Base-by-base conservation (phyloP, 768 basidiomycete species). In the Ramaria sp. region DNA sequence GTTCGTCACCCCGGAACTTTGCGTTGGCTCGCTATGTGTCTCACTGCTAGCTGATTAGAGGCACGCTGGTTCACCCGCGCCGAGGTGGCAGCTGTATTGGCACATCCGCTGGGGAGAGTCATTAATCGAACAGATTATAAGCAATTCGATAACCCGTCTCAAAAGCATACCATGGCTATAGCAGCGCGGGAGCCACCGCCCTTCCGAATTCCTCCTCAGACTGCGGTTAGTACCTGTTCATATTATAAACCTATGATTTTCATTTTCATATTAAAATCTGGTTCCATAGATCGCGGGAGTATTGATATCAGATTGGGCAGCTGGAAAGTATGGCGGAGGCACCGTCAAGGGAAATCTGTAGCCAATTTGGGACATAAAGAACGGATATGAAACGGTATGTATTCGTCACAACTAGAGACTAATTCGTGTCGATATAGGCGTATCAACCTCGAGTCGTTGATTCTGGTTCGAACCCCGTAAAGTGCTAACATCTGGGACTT, bases 1-100 rank as follows among this genome's bases (percentile, higher is more conserved):
- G 92, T 88, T 59, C 51, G 79, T 48, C 15, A 49, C 19, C 30
- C n/a, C 20, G 31, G 15, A 27, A 20, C 12, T 17, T n/a, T 30
- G 27, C 17, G 12, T 24, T 53, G 3, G 30, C 37, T 15, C 45
- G 31, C 48, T 37, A 17, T 13, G 19, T 46, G 42, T 61, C 45
- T 11, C 19, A 45, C 42, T 41, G 7, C n/a, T 15, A 3, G 39
- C 13, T 34, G n/a, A 31, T 54, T 64, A 93, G 93, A 97, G 65
- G 93, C 92, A 1, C 79, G 78, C 47, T 99, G 91, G 91, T 96
- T 83, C 70, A 83, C 84, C 11, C 82, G 88, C 3, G 78, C 79
- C 17, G 83, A 91, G 63, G 75, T 97, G 34, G 69, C 78, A 6
- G 69, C 73, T 0, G 80, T 91, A 7, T 72, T 96, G 19, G 68